Conservation (phyloP, 257 asterid genomes). For the Anisodus tanguticus region DNA sequence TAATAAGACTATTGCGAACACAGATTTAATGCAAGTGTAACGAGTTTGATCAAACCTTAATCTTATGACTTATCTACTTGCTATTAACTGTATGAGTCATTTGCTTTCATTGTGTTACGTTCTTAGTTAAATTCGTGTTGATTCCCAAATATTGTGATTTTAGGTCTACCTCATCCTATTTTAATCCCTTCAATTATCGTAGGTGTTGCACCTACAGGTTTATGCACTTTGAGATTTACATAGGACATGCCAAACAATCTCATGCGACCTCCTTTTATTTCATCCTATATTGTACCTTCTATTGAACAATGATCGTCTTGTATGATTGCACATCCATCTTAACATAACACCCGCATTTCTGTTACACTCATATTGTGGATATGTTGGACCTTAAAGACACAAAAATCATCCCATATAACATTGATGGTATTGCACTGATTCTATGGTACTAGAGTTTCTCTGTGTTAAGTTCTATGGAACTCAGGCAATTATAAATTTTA, state of each 20-base stretch:
- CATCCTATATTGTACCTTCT: background rate
- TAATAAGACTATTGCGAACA: background rate
- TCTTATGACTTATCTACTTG: background rate
- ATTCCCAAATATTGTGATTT: slow-evolving; percentile 5
- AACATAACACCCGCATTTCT: background rate
- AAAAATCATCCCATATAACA: background rate
- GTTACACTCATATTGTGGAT: background rate
- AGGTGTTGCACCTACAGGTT: slow-evolving; percentile 3
- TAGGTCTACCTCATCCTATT: slow-evolving; percentile 2
- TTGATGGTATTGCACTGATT: background rate
- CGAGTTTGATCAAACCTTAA: background rate
- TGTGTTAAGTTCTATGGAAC: slow-evolving; percentile 7
- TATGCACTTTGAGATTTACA: background rate
- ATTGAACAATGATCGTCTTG: background rate
- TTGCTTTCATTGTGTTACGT: background rate
- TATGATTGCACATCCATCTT: slow-evolving; percentile 9
- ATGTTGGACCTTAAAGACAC: background rate
- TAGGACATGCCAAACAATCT: background rate
- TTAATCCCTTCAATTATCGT: background rate
- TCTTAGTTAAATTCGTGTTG: background rate
- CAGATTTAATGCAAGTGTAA: background rate
- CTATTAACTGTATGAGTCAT: background rate
- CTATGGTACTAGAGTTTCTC: background rate
- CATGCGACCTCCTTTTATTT: background rate
- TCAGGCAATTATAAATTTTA: background rate